A percentile compares a stretch with the other conserved stretches of the same genome.
These are phyloP conservation scores for Mycena albidolilacea DNA, from an alignment of 768 basidiomycete species.

Conservation along the genomic window DNA sequence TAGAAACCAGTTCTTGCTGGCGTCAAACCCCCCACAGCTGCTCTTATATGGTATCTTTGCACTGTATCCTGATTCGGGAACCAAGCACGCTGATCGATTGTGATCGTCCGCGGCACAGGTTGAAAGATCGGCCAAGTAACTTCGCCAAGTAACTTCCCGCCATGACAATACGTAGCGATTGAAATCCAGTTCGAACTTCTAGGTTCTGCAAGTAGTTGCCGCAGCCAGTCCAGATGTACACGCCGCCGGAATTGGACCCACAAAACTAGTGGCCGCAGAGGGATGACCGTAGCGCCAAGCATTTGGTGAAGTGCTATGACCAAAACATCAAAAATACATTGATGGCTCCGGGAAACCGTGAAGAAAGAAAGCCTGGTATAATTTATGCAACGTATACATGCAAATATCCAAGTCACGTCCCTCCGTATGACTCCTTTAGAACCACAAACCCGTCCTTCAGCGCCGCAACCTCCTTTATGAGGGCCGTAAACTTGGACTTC, in stretches of 20 bases:
- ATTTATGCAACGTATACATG: constrained; percentile 3
- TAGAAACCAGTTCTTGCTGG: constrained; percentile 14
- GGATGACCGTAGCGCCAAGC: background rate
- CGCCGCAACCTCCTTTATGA: constrained; percentile 86
- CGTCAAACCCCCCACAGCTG: background rate
- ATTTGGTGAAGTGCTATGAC: too few species aligned
- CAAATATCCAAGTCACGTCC: constrained; percentile 45
- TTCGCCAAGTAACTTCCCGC: too few species aligned
- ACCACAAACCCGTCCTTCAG: constrained; percentile 77
- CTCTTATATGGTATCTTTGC: too few species aligned
- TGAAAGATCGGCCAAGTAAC: background rate
- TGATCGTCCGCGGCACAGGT: background rate
- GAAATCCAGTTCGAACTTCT: too few species aligned
- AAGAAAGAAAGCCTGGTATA: background rate
- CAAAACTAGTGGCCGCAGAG: too few species aligned
- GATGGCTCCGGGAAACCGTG: too few species aligned
- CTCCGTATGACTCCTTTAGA: constrained; percentile 61
- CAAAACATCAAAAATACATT: too few species aligned
- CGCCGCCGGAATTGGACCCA: too few species aligned
- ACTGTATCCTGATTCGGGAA: background rate
- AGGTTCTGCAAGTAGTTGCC: too few species aligned
- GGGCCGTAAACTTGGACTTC: constrained; percentile 81
- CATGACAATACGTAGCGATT: too few species aligned
- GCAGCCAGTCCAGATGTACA: too few species aligned
- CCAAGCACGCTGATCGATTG: background rate